A percentile compares a stretch with the other conserved stretches of the same genome.
Evolutionary conservation across 78 protist genomes (phyloP).

Genomic region (Dictyostelium firmibasis): DNA sequence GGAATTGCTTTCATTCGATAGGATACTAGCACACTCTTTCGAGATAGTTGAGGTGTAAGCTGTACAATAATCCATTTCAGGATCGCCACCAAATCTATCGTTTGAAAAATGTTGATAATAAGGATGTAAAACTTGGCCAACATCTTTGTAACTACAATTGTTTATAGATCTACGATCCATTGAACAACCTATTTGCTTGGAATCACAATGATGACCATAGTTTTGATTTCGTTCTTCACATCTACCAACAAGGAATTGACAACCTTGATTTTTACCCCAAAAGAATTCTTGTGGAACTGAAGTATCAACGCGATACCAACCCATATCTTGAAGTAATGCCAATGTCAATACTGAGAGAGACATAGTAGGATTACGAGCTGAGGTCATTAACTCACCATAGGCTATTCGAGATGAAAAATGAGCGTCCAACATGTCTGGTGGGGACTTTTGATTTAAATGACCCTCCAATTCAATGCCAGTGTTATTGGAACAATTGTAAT

Average conservation of each 20-base stretch:
- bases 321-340: conserved; percentile 36
- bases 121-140: not conserved
- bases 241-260: not conserved
- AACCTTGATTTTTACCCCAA: conserved; percentile 14
- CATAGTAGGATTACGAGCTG: not conserved
- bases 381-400: conserved; percentile 23
- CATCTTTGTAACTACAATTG: not conserved
- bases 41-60: not conserved
- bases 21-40: not conserved
- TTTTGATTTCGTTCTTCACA: not conserved
- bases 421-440: not conserved
- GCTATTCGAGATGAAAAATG: not conserved
- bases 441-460: not conserved
- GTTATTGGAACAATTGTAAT: not conserved
- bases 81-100: not conserved
- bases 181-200: not conserved
- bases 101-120: conserved; percentile 13
- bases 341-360: not conserved
- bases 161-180: not conserved
- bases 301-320: conserved; percentile 21
- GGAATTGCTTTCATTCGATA: not conserved
- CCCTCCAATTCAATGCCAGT: conserved; percentile 16
- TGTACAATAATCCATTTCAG: not conserved
- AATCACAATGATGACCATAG: not conserved
- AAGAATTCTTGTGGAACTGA: not conserved